phyloP scores from a whole-genome alignment of 2,329 filamentous ascomycete genomes.

The Bipolaris oryzae region DNA sequence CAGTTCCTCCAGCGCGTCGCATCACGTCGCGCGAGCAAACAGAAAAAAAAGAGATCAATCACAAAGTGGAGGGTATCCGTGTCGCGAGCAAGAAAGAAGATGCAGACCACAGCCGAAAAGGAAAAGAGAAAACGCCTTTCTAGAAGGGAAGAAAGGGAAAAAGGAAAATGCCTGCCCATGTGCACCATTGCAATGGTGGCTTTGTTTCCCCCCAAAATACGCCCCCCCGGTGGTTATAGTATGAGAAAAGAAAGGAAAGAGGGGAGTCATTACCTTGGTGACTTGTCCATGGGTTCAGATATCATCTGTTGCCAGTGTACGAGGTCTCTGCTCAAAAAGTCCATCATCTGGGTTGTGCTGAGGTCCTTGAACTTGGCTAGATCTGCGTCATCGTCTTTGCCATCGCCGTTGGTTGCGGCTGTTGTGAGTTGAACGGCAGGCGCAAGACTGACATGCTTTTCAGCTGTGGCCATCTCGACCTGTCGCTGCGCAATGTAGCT shows the following conservation, averaged over 20 bases:
- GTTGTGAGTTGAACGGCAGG: conserved; percentile 34
- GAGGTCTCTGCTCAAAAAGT: conserved; percentile 77
- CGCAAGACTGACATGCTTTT: conserved; percentile 38
- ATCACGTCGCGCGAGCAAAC: conserved; percentile 22
- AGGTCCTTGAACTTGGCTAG: conserved; percentile 69
- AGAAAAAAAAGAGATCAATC: neutral
- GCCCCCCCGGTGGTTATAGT: conserved; percentile 6
- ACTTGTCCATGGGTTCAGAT: conserved; percentile 39
- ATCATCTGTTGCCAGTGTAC: conserved; percentile 78
- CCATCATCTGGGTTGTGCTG: conserved; percentile 88
- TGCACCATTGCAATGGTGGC: neutral
- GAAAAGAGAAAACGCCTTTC: conserved; percentile 24
- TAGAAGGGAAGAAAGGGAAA: neutral
- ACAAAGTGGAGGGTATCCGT: conserved; percentile 45
- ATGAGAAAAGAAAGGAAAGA: neutral
- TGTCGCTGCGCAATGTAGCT: conserved; percentile 91
- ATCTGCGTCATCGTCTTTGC: conserved; percentile 52
- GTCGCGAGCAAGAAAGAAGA: conserved; percentile 13
- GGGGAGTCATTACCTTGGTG: conserved; percentile 1
- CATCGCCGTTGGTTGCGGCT: conserved; percentile 31
- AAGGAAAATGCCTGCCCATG: neutral
- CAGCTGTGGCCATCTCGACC: conserved; percentile 75
- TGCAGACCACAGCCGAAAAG: neutral
- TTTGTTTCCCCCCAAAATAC: neutral
- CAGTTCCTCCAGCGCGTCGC: neutral